These are phyloP conservation scores for Leccinum brunneo-olivaceum DNA, from an alignment of 1,284 basidiomycete species.

Conservation along the genomic window DNA sequence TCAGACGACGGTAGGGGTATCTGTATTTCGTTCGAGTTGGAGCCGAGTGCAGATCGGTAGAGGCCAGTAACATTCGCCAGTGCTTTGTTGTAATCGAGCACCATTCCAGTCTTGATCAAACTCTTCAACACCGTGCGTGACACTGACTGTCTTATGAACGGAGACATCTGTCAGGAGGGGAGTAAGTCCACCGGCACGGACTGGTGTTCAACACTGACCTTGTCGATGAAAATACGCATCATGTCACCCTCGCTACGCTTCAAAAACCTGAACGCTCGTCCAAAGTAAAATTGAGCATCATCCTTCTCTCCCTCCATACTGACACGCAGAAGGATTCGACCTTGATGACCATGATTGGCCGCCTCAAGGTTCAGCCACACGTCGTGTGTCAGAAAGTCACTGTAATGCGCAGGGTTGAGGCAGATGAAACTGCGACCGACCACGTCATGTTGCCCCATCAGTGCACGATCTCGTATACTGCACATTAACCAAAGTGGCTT, in stretches of 20 bases:
- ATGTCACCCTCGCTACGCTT: slow-evolving; percentile 95
- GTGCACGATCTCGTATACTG: slow-evolving; percentile 84
- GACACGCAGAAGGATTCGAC: slow-evolving; percentile 80
- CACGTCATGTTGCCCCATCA: slow-evolving; percentile 87
- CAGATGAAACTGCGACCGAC: slow-evolving; percentile 90
- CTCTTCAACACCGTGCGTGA: slow-evolving; percentile 75
- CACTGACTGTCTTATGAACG: slow-evolving; percentile 86
- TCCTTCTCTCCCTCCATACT: slow-evolving; percentile 99
- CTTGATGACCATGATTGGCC: slow-evolving; percentile 39
- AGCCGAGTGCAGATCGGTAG: slow-evolving; percentile 69
- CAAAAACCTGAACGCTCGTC: slow-evolving; percentile 88
- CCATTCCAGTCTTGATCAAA: slow-evolving; percentile 61
- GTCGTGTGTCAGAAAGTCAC: slow-evolving; percentile 88
- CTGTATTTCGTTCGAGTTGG: slow-evolving; percentile 61
- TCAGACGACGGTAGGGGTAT: slow-evolving; percentile 71
- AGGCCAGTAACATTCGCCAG: slow-evolving; percentile 75
- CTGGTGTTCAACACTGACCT: slow-evolving; percentile 46
- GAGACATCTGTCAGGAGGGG: slow-evolving; percentile 68
- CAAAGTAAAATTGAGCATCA: slow-evolving; percentile 97
- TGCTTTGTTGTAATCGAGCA: slow-evolving; percentile 80
- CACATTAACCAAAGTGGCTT: slow-evolving; percentile 93
- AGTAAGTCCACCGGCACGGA: background rate
- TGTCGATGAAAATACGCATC: slow-evolving; percentile 95
- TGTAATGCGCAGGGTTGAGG: slow-evolving; percentile 84
- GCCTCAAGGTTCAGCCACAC: slow-evolving; percentile 90